phyloP scores from a whole-genome alignment of 768 basidiomycete genomes.

The Lactifluus rugatus region DNA sequence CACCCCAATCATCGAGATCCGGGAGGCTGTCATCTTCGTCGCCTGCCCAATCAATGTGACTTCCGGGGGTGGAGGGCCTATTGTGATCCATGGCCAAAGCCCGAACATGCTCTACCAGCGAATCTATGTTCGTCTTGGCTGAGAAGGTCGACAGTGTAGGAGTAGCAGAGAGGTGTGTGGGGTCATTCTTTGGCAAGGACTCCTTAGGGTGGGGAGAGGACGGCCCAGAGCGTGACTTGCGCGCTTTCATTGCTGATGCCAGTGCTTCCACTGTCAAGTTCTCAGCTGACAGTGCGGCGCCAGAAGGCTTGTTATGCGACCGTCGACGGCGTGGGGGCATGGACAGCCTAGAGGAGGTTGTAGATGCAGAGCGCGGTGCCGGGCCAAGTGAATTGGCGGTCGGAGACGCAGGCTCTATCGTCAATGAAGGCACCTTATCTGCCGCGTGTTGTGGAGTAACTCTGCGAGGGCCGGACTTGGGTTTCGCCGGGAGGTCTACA shows the following conservation, averaged over 20 bases:
- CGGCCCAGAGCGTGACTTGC: constrained; percentile 12
- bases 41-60: constrained; percentile 83
- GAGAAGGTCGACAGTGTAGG: constrained; percentile 29
- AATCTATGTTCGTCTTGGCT: constrained; percentile 57
- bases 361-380: constrained; percentile 18
- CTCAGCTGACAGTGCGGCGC: constrained; percentile 17
- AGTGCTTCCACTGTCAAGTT: constrained; percentile 16
- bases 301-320: constrained; percentile 29
- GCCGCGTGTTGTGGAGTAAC: not conserved
- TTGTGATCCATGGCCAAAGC: constrained; percentile 57
- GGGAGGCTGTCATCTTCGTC: constrained; percentile 76
- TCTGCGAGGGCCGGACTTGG: constrained; percentile 12
- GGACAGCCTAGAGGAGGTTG: constrained; percentile 32
- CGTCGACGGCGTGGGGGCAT: constrained; percentile 43
- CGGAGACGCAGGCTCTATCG: constrained; percentile 18
- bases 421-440: constrained; percentile 15
- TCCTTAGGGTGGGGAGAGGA: constrained; percentile 18
- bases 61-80: constrained; percentile 60
- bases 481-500: not conserved
- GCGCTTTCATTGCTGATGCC: constrained; percentile 19
- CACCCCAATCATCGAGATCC: constrained; percentile 80
- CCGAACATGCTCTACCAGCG: constrained; percentile 68
- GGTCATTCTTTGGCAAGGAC: constrained; percentile 36
- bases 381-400: constrained; percentile 1
- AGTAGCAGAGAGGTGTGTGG: constrained; percentile 42